phyloP scores from a whole-genome alignment of 495 filamentous ascomycete genomes.

The Lasiosphaeria ovina region DNA sequence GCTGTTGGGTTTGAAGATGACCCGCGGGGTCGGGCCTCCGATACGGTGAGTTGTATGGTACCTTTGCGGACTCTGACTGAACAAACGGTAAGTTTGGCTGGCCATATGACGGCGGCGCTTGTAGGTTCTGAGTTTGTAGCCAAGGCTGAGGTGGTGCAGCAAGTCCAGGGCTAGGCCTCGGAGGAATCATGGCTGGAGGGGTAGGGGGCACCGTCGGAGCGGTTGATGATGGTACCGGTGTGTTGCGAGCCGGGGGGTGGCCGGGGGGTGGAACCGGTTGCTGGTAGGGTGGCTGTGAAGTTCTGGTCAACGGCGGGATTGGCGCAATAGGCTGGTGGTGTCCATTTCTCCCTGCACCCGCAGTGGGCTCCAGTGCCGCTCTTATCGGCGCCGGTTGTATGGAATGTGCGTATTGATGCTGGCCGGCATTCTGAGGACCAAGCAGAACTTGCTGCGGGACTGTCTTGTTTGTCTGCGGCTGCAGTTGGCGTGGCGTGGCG shows the following conservation, averaged over 20 bases:
- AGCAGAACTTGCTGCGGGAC: slow-evolving; percentile 32
- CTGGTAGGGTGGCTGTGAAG: slow-evolving; percentile 15
- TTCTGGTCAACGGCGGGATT: slow-evolving; percentile 5
- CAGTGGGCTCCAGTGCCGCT: slow-evolving; percentile 11
- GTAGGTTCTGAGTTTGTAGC: slow-evolving; percentile 17
- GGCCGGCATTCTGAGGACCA: slow-evolving; percentile 37
- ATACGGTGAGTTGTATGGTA: slow-evolving; percentile 40
- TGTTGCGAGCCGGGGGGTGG: slow-evolving; percentile 14
- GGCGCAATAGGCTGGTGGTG: slow-evolving; percentile 11
- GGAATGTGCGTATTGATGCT: slow-evolving; percentile 31
- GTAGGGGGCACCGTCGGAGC: slow-evolving; percentile 18
- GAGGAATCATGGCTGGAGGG: slow-evolving; percentile 21
- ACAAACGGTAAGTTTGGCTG: slow-evolving; percentile 13
- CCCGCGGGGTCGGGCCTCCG: slow-evolving; percentile 33
- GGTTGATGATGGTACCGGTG: too few relatives aligned
- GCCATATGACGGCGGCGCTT: slow-evolving; percentile 29
- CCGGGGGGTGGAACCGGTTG: slow-evolving; percentile 20
- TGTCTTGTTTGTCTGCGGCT: slow-evolving; percentile 23
- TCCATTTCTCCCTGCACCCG: neutral
- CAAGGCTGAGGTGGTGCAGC: slow-evolving; percentile 27
- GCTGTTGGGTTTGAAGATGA: too few relatives aligned
- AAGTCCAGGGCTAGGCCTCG: slow-evolving; percentile 18
- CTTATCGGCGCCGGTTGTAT: slow-evolving; percentile 27
- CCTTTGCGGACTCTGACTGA: slow-evolving; percentile 25
- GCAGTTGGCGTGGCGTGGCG: slow-evolving; percentile 24